phyloP scores from a whole-genome alignment of 345 rosid genomes.

The Ricinus communis region DNA sequence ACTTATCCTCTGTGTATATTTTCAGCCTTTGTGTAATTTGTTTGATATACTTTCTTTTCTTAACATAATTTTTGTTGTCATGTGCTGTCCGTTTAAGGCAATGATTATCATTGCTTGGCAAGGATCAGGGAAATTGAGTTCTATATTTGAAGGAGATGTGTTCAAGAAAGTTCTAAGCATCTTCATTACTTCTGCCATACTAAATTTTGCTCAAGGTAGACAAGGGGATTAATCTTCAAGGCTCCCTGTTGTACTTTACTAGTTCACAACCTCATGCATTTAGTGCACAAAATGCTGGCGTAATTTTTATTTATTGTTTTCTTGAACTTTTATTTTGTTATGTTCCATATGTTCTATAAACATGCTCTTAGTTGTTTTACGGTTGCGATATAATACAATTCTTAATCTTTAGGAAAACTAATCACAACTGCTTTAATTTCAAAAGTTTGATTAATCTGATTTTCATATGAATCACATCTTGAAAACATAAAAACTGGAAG shows the following conservation, averaged over 20 bases:
- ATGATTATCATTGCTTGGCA: constrained; percentile 68
- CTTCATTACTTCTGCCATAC: constrained; percentile 61
- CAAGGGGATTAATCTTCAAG: constrained; percentile 7
- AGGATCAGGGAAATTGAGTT: constrained; percentile 47
- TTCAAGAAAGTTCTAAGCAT: constrained; percentile 55
- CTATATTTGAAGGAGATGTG: constrained; percentile 46
- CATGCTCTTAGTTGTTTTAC: neutral
- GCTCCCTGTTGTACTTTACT: constrained; percentile 1
- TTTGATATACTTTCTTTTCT: constrained; percentile 14
- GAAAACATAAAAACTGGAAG: neutral
- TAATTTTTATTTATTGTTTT: neutral
- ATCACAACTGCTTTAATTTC: neutral
- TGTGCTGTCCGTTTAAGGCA: constrained; percentile 38
- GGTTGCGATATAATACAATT: neutral
- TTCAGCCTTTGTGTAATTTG: neutral
- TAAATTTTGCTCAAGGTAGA: constrained; percentile 60
- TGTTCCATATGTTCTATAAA: neutral
- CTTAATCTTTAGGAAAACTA: neutral
- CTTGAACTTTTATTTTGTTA: neutral
- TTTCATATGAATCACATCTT: neutral
- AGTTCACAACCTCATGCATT: constrained; percentile 7
- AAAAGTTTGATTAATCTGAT: neutral
- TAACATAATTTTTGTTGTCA: constrained; percentile 13
- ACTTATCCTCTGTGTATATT: neutral
- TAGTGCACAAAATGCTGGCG: neutral